Percentiles rank a stretch among this genome's conserved stretches.
phyloP scores from a whole-genome alignment of 1,284 basidiomycete genomes.

The Cryptococcus jaspeensis region DNA sequence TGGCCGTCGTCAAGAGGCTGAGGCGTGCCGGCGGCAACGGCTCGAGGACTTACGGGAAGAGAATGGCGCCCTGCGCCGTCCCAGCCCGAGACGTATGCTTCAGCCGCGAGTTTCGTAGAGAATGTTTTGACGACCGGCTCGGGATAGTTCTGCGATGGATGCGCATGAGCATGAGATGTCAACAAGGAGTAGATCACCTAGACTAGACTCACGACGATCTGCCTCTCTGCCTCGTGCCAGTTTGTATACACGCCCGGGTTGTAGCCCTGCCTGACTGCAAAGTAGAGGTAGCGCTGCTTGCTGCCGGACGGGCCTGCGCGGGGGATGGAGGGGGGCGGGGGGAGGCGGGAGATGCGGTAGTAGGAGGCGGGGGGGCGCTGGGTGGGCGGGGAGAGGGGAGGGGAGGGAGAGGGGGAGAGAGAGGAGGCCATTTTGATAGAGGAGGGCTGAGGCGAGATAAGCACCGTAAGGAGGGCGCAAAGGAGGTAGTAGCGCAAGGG shows the following conservation, averaged over 20 bases:
- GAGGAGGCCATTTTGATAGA: not conserved
- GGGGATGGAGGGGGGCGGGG: constrained; percentile 19
- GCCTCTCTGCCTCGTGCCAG: constrained; percentile 29
- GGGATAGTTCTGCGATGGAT: constrained; percentile 27
- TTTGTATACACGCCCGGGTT: constrained; percentile 27
- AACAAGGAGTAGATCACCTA: not conserved
- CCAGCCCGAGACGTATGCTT: constrained; percentile 37
- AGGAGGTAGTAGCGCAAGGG: not conserved
- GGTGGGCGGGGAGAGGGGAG: constrained; percentile 16
- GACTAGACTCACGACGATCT: constrained; percentile 28
- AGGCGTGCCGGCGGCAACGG: not conserved
- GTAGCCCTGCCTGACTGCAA: constrained; percentile 31
- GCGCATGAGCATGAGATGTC: not conserved
- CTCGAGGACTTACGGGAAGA: constrained; percentile 27
- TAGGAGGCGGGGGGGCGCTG: constrained; percentile 18
- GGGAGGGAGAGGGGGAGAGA: not conserved
- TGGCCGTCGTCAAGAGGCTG: not conserved
- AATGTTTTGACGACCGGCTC: constrained; percentile 33
- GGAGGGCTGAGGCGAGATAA: not conserved
- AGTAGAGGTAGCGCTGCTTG: constrained; percentile 25
- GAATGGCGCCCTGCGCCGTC: constrained; percentile 34
- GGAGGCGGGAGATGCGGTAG: constrained; percentile 23
- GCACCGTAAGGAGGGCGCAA: not conserved
- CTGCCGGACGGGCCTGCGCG: constrained; percentile 17
- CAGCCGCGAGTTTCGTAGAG: constrained; percentile 32